A percentile compares a stretch with the other conserved stretches of the same genome.
Evolutionary conservation across 2,329 filamentous ascomycete genomes (phyloP).

Genomic region (Monilinia aucupariae): DNA sequence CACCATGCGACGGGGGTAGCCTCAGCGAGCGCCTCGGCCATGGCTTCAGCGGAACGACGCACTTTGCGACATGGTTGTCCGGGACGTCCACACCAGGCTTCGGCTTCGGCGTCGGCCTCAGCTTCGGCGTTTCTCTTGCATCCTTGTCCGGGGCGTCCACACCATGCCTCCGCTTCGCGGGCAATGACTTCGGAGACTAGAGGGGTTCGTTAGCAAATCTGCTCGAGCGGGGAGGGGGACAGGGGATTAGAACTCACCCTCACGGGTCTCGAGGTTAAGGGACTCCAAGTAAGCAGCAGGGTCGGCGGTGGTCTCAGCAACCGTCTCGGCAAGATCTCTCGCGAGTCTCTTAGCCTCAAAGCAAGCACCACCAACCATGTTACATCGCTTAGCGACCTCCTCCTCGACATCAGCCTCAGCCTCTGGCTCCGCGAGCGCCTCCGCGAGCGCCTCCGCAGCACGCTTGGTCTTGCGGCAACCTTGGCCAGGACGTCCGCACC

Average conservation of each 20-base stretch:
- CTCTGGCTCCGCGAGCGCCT: slow-evolving; percentile 12
- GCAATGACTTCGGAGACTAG: slow-evolving; percentile 15
- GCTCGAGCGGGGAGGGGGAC: not conserved
- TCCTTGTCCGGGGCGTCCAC: slow-evolving; percentile 12
- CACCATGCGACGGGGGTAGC: slow-evolving; percentile 26
- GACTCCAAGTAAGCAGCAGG: not conserved
- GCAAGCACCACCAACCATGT: slow-evolving; percentile 19
- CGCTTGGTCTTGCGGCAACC: slow-evolving; percentile 11
- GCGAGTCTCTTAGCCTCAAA: slow-evolving; percentile 18
- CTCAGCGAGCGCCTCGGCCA: slow-evolving; percentile 23
- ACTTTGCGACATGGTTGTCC: slow-evolving; percentile 11
- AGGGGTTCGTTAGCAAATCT: not conserved
- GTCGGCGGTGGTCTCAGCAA: slow-evolving; percentile 7
- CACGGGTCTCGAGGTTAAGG: slow-evolving; percentile 13
- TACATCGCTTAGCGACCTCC: slow-evolving; percentile 14
- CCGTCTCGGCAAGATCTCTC: slow-evolving; percentile 15
- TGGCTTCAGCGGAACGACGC: not conserved
- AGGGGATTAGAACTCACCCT: slow-evolving; percentile 4
- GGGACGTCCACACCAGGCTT: slow-evolving; percentile 9
- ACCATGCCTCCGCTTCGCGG: slow-evolving; percentile 17
- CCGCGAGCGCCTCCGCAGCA: slow-evolving; percentile 16
- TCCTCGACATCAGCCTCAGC: slow-evolving; percentile 5
- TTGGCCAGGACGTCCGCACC: slow-evolving; percentile 15
- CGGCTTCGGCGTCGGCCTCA: not conserved
- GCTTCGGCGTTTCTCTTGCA: not conserved